Base-by-base conservation (phyloP, 495 filamentous ascomycete species). In the Penicillium verhagenii region DNA sequence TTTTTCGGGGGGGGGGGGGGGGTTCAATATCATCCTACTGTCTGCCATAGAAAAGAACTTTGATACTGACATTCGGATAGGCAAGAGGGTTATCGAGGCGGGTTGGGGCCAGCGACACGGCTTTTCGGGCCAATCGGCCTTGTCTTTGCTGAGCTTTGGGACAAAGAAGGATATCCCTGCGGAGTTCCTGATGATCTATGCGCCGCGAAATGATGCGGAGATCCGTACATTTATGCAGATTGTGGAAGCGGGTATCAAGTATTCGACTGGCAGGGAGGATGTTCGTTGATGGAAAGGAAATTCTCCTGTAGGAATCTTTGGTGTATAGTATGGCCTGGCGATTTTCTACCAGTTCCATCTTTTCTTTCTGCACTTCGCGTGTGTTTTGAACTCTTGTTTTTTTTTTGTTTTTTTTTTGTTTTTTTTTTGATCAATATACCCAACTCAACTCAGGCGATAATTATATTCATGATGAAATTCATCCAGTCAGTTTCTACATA, bases 31-130 rank as follows among this genome's bases (percentile, higher is more conserved):
- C n/a, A n/a, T n/a, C n/a, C n/a, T n/a, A n/a, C n/a, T n/a, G n/a
- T n/a, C n/a, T n/a, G n/a, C n/a, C n/a, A n/a, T n/a, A n/a, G n/a
- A n/a, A n/a, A 28, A 28, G 0, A 14, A 35, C 16, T 4, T 14
- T 16, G 6, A 21, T 47, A 14, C 49, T 52, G n/a, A 52, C 23
- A 45, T 11, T n/a, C 43, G 8, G 21, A 24, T 35, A 74, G 89
- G 87, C 40, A 84, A 78, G 64, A 79, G 85, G 58, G 78, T 96
- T 18, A 72, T 96, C 29, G 85, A 91, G 53, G 83, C 82, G 39
- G 88, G 91, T 18, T 96, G 90, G 91, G 92, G 88, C n/a, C 82
- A 96, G 69, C 77, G 91, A n/a, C 91, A 96, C 70, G 89, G 89
- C 1, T 77, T 96, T 55, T 85, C 89, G 3, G 84, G 85, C 54